Evolutionary conservation across 2,329 filamentous ascomycete species (phyloP), one percentile per base, ranked within the genome.

Genomic region (Tolypocladium capitatum): DNA sequence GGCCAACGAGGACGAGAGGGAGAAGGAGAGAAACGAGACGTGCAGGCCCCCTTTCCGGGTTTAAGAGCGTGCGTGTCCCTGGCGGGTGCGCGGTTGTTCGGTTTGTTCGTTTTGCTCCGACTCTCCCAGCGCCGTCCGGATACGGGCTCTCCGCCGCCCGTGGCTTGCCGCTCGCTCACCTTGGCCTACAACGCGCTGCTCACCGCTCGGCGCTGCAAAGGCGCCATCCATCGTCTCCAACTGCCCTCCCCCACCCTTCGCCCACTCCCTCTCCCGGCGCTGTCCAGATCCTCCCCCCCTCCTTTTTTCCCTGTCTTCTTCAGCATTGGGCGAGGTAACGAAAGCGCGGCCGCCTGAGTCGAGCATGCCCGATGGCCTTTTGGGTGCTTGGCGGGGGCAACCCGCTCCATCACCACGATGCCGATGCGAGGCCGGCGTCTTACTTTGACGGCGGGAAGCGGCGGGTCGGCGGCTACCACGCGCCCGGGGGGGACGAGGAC

Each of bases 351-450:
- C 24, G 24, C 24, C 14, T 5, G 33, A 20, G 27, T 24, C 41
- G 48, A 64, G 62, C 58, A 62, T 67, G 64, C 61, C 61, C 63
- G 55, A 68, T 64, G 63, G 62, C 59, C 57, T 68, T 61, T 58
- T 67, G 61, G 67, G 63, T 66, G 52, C 63, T 60, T 54, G 60
- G 62, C 58, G 53, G 60, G 51, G 58, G 53, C 56, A 55, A 53
- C 52, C 53, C 59, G 52, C 57, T 56, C 46, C 48, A 41, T 54
- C 54, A 55, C 24, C 13, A 16, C 24, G 16, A 41, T 41, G 38
- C 11, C 24, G 14, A n/a, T 18, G 38, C 16, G 38, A 28, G 18
- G 36, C 13, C 16, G 38, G 38, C 38, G 38, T 41, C 38, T 41
- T 41, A 13, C 38, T 28, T 41, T 55, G 54, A 53, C 41, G 51